Conservation (phyloP, 257 asterid species). For the Nemophila menziesii region DNA sequence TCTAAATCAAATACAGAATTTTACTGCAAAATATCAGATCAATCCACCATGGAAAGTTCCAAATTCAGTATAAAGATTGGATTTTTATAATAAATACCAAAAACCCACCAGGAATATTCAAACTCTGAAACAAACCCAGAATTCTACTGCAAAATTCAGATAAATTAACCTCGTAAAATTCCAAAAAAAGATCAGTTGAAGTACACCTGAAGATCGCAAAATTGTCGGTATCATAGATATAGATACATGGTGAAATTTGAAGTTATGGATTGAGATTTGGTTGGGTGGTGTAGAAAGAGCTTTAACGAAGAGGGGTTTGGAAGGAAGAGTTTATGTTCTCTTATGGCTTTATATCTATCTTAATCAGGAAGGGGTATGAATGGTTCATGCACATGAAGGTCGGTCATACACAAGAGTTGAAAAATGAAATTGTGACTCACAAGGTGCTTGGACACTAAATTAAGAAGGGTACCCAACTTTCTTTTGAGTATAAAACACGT, state of each 20-base stretch:
- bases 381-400: conserved; percentile 2
- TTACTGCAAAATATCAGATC: no score
- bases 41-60: no score
- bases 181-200: conserved; percentile 11
- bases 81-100: conserved; percentile 15
- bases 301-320: conserved; percentile 13
- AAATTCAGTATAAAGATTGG: no score
- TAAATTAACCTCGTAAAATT: conserved; percentile 17
- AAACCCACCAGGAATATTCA: conserved; percentile 17
- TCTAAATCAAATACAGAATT: no score
- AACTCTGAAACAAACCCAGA: conserved; percentile 21
- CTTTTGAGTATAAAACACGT: no score
- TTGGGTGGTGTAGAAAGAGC: conserved; percentile 5
- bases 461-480: no score
- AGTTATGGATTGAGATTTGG: conserved; percentile 3
- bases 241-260: conserved; percentile 6
- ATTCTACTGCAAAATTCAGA: conserved; percentile 10
- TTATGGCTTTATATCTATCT: conserved; percentile 12
- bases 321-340: conserved; percentile 21
- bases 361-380: background rate
- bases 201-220: conserved; percentile 22
- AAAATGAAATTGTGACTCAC: no score
- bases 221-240: conserved; percentile 15
- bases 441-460: no score
- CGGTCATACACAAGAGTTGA: conserved; percentile 2